Evolutionary conservation across 2,329 filamentous ascomycete genomes (phyloP).

Genomic region (Scedosporium boydii): DNA sequence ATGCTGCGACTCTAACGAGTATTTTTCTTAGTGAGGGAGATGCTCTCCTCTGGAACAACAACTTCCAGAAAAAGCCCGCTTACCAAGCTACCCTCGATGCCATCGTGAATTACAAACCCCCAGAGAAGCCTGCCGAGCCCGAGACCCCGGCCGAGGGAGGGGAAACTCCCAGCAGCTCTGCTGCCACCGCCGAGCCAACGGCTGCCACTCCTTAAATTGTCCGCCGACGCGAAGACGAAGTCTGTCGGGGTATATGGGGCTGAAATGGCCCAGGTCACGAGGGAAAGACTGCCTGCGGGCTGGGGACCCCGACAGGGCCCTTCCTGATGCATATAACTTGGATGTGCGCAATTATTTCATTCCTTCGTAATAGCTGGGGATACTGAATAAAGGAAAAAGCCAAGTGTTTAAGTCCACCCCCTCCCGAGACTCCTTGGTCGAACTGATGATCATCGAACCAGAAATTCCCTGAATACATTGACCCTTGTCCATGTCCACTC

Average conservation of each 20-base stretch:
- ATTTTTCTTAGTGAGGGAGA: slow-evolving; percentile 2
- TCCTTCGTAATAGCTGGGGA: background rate
- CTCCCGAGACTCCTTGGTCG: too few relatives aligned
- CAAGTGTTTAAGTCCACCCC: too few relatives aligned
- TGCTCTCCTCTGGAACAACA: slow-evolving; percentile 13
- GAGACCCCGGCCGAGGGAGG: background rate
- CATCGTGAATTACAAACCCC: slow-evolving; percentile 8
- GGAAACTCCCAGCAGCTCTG: background rate
- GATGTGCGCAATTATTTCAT: background rate
- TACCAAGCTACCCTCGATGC: slow-evolving; percentile 12
- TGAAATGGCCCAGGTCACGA: too few relatives aligned
- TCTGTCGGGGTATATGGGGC: too few relatives aligned
- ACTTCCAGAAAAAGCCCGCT: slow-evolving; percentile 13
- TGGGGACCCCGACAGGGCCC: background rate
- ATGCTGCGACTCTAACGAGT: too few relatives aligned
- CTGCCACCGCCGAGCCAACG: background rate
- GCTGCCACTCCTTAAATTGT: background rate
- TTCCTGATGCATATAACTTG: background rate
- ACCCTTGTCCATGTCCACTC: too few relatives aligned
- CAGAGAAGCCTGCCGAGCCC: slow-evolving; percentile 1
- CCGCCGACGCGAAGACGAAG: too few relatives aligned
- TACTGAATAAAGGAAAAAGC: background rate
- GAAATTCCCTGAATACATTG: too few relatives aligned
- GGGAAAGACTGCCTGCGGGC: too few relatives aligned
- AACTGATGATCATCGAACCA: too few relatives aligned